Evolutionary conservation across 106 monocot species (phyloP), one percentile per base, ranked within the genome.

Genomic region (Posidonia australis): DNA sequence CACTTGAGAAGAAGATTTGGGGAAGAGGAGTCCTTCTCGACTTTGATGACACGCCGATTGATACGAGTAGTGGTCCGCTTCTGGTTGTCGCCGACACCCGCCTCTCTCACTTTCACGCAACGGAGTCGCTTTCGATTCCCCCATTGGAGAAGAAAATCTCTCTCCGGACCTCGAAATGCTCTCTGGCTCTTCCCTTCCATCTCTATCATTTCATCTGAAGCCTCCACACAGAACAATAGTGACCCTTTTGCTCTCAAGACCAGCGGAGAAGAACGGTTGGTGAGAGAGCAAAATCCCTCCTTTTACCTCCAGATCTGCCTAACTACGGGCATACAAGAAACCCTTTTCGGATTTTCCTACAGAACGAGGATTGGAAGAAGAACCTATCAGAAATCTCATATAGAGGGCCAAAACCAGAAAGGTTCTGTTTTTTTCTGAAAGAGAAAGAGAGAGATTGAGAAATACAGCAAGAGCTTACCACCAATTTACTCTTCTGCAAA

Each of bases 121-220:
- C 84, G 79, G 20, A 82, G 84, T 23, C 89, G 62, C 79, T 84
- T 89, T 58, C 84, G 66, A 66, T 70, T 84, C 20, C 89, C 89
- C 89, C 89, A 89, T 77, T 77, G 84, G 28, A 89, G 58, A 10
- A 73, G 63, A 19, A 84, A 76, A 17, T 88, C 78, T 5, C 75
- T 75, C 25, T 45, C 46, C 14, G 46, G 26, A 16, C 26, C 46
- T 17, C 23, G 12, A 14, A 48, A 26, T 17, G 19, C 64, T 47
- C 25, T 64, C 42, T 61, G 41, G 26, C 44, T 64, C 27, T 64
- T 64, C 64, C 64, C 47, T 16, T 64, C 64, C 26, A 10, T 18
- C 44, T 47, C 64, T 46, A 64, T 64, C 46, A 64, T 24, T 5
- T 55, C 21, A 55, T n/a, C 59, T 18, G 14, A 3, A 55, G 21